Percentiles rank a stretch among this genome's conserved stretches.
Conservation (phyloP, 768 basidiomycete genomes). For the Kwoniella europaea region DNA sequence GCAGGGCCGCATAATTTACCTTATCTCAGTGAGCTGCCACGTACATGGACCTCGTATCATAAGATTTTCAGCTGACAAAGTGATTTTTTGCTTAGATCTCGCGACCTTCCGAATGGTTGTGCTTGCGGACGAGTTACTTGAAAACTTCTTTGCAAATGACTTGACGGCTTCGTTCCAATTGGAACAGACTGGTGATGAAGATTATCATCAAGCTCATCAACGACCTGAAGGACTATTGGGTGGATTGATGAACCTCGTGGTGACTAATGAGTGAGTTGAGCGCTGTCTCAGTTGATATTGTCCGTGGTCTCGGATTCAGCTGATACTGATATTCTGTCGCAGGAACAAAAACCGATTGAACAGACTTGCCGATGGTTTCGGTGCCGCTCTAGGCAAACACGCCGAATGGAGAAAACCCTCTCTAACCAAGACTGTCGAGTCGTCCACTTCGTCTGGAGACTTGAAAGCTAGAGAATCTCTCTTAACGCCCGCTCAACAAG, state of each 20-base stretch:
- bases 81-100: conserved; percentile 59
- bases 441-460: conserved; percentile 62
- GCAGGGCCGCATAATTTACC: conserved; percentile 72
- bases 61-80: conserved; percentile 6
- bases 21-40: conserved; percentile 78
- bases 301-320: no score
- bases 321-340: neutral
- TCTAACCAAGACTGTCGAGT: conserved; percentile 77
- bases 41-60: neutral
- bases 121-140: conserved; percentile 91
- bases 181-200: conserved; percentile 64
- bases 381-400: conserved; percentile 91
- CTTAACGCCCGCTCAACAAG: conserved; percentile 64
- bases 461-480: conserved; percentile 86
- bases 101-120: conserved; percentile 93
- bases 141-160: conserved; percentile 95
- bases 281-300: neutral
- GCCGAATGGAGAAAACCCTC: conserved; percentile 67
- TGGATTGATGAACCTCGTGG: conserved; percentile 85
- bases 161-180: conserved; percentile 85
- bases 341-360: conserved; percentile 90
- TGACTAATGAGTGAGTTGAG: conserved; percentile 68
- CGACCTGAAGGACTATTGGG: conserved; percentile 63
- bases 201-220: conserved; percentile 58
- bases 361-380: conserved; percentile 89